Conservation (phyloP, 495 filamentous ascomycete genomes). For the Penicillium macrosclerotiorum region DNA sequence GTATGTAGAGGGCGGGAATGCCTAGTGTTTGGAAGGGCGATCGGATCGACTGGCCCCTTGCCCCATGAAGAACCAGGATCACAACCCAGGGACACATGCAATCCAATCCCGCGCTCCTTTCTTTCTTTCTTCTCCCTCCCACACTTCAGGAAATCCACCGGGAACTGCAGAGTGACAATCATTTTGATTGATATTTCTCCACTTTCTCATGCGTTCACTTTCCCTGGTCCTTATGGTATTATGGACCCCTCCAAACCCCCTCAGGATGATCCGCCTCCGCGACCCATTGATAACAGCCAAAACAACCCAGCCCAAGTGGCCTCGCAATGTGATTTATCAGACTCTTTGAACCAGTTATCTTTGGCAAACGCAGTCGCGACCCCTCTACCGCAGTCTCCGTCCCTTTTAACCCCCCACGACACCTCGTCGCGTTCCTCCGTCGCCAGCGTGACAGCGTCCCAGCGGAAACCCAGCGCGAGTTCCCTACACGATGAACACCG, state of each 20-base stretch:
- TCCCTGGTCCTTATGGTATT: conserved; percentile 20
- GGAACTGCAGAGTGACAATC: too few species aligned
- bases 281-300: conserved; percentile 23
- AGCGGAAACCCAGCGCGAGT: too few species aligned
- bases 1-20: neutral
- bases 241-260: conserved; percentile 37
- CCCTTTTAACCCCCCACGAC: conserved; percentile 33
- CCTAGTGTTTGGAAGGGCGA: conserved; percentile 12
- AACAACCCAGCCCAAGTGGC: conserved; percentile 17
- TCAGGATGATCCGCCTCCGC: conserved; percentile 22
- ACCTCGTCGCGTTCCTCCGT: conserved; percentile 22
- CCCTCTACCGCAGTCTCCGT: conserved; percentile 45
- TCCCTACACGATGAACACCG: conserved; percentile 49
- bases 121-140: neutral
- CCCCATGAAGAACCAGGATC: conserved; percentile 3
- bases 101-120: conserved; percentile 10
- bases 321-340: conserved; percentile 24
- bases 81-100: neutral
- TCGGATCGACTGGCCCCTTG: conserved; percentile 21
- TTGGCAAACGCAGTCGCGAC: conserved; percentile 43
- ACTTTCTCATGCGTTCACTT: neutral
- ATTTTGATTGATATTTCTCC: neutral
- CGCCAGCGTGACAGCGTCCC: too few species aligned
- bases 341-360: conserved; percentile 48
- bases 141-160: too few species aligned